Base-by-base conservation (phyloP, 352 stramenopile species). In the Phytophthora litchii region DNA sequence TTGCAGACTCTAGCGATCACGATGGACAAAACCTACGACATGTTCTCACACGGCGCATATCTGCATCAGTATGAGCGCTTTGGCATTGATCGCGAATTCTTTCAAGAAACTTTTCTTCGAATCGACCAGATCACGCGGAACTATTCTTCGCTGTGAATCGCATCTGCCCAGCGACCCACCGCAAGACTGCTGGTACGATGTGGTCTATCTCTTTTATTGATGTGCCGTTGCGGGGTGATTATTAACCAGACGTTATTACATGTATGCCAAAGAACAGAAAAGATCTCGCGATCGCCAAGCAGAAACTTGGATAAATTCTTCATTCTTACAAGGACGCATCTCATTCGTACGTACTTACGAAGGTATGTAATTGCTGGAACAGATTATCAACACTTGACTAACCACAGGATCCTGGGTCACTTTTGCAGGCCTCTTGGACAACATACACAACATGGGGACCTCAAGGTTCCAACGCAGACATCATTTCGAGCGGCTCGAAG, bases 51-150 rank as follows among this genome's bases (percentile, higher is more conserved):
- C 31, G 66, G 70, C 17, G 81, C 80, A 20, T 91, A 88, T 60
- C 40, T 88, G 16, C 81, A 91, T 23, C 76, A 89, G 62, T 92
- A 91, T 54, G 61, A 67, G 13, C 75, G 68, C 9, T 67, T 88
- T 64, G 65, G 57, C 13, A 66, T 91, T 13, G 79, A 88, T 19
- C 53, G 70, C 17, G 72, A 71, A 4, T 89, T 85, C 45, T 91
- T 91, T 48, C 73, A 88, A 59, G 63, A 78, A 38, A 55, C 71
- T 25, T 92, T 91, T 54, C 69, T 92, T 12, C 67, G 67, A 17
- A 64, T 90, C n/a, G 83, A 91, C 51, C 83, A 92, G 38, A 65
- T 92, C 34, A 76, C 85, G 8, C 70, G 74, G n/a, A 90, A 87
- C 60, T 91, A 91, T 37, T 36, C 16, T 1, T 60, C 51, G 14